Percentiles rank a stretch among this genome's conserved stretches.
Evolutionary conservation across 2,329 filamentous ascomycete species (phyloP).

Genomic region (Sporothrix pallida): DNA sequence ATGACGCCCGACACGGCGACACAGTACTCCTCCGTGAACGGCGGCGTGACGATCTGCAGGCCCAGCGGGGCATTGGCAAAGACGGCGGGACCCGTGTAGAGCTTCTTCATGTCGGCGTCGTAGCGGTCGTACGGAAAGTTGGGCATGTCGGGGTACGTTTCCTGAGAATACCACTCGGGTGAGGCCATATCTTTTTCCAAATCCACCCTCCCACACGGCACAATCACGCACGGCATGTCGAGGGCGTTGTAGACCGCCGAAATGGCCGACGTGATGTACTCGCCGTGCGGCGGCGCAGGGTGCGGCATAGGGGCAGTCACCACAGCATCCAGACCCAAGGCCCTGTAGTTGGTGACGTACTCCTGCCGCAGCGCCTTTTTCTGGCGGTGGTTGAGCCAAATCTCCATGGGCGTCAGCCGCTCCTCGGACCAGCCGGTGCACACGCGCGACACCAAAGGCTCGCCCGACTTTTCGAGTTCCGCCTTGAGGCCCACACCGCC

Average conservation of each 20-base stretch:
- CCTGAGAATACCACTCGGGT: neutral
- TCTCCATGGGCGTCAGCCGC: slow-evolving; percentile 14
- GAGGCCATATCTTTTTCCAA: neutral
- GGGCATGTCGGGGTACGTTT: slow-evolving; percentile 9
- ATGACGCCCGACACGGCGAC: slow-evolving; percentile 2
- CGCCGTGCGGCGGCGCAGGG: slow-evolving; percentile 25
- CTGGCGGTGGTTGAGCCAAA: slow-evolving; percentile 14
- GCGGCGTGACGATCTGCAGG: slow-evolving; percentile 26
- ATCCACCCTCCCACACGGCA: neutral
- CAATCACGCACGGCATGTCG: neutral
- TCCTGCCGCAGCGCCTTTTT: slow-evolving; percentile 5
- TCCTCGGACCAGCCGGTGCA: slow-evolving; percentile 14
- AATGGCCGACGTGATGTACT: slow-evolving; percentile 21
- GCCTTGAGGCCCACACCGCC: slow-evolving; percentile 22
- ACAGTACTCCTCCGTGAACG: slow-evolving; percentile 22
- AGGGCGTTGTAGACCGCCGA: slow-evolving; percentile 1
- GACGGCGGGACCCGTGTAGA: neutral
- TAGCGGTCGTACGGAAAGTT: slow-evolving; percentile 20
- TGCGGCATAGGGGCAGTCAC: slow-evolving; percentile 15
- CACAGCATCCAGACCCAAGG: neutral
- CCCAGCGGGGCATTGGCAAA: slow-evolving; percentile 14
- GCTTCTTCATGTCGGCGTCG: slow-evolving; percentile 3
- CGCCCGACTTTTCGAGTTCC: slow-evolving; percentile 12
- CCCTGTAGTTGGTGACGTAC: neutral
- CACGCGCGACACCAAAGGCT: slow-evolving; percentile 22